Conservation (phyloP, 2,329 filamentous ascomycete species). For the Drechslerella stenobrocha region DNA sequence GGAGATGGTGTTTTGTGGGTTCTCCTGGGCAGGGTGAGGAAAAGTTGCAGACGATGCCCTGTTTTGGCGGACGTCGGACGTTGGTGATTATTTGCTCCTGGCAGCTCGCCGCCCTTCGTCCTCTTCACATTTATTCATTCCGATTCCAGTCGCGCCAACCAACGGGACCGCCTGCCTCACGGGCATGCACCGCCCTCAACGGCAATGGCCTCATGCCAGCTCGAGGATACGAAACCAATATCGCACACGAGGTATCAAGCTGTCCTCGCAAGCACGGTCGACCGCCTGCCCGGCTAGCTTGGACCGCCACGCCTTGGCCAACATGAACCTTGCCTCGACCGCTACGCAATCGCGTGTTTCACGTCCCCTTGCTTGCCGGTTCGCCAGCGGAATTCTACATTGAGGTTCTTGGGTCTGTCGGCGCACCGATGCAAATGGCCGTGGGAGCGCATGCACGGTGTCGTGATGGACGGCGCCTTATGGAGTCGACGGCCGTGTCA, state of each 20-base stretch:
- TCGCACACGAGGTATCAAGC: conserved; percentile 3
- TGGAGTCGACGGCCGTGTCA: neutral
- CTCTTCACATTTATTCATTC: neutral
- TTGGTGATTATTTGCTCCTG: conserved; percentile 44
- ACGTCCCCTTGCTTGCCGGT: conserved; percentile 22
- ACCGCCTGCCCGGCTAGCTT: conserved; percentile 1
- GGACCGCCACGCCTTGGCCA: neutral
- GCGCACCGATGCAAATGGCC: neutral
- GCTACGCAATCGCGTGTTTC: conserved; percentile 45
- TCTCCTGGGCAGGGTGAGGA: conserved; percentile 14
- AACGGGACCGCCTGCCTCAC: neutral
- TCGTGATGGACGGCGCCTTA: conserved; percentile 2
- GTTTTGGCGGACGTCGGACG: conserved; percentile 9
- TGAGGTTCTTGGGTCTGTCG: neutral
- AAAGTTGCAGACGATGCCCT: conserved; percentile 17
- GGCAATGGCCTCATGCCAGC: neutral
- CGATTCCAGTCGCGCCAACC: conserved; percentile 5
- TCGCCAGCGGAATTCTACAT: neutral
- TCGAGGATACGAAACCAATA: conserved; percentile 1
- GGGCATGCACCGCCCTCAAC: neutral
- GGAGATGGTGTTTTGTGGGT: conserved; percentile 1
- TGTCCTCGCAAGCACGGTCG: neutral
- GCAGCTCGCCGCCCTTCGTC: conserved; percentile 28
- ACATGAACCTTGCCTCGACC: neutral
- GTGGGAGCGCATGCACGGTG: conserved; percentile 4